phyloP scores from a whole-genome alignment of 75 land plant genomes.

The Pinus albicaulis region DNA sequence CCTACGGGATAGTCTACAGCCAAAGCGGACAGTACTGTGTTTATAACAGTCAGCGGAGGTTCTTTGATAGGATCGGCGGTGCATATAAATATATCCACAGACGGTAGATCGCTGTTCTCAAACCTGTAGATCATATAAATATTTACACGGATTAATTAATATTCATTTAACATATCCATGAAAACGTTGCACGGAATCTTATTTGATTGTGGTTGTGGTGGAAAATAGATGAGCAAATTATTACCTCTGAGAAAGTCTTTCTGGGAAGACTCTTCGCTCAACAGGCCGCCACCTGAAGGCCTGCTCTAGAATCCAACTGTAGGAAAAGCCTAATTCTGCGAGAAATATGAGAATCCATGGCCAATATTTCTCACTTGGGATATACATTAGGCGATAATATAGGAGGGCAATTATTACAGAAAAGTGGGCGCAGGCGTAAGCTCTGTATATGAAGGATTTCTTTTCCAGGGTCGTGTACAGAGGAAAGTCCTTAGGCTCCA shows the following conservation, averaged over 20 bases:
- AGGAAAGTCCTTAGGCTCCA: neutral
- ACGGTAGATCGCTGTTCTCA: slow-evolving; percentile 35
- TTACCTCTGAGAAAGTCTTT: slow-evolving; percentile 16
- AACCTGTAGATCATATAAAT: no score
- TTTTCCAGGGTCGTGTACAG: neutral
- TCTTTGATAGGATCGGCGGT: slow-evolving; percentile 21
- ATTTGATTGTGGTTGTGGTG: neutral
- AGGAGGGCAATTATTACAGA: no score
- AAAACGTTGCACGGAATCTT: neutral
- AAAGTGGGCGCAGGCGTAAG: neutral
- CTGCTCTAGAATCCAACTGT: slow-evolving; percentile 33
- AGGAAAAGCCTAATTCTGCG: slow-evolving; percentile 38
- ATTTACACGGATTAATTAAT: neutral
- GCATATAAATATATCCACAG: neutral
- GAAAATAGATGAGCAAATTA: neutral
- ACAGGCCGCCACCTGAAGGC: slow-evolving; percentile 18
- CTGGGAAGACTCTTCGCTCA: slow-evolving; percentile 8
- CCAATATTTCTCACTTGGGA: no score
- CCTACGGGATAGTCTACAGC: slow-evolving; percentile 48
- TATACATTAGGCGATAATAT: no score
- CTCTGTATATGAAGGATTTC: neutral
- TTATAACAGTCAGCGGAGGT: slow-evolving; percentile 34
- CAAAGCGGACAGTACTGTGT: slow-evolving; percentile 42
- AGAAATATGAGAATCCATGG: neutral
- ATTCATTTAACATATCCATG: neutral